phyloP scores from a whole-genome alignment of 768 basidiomycete species.

The Hericium erinaceus region DNA sequence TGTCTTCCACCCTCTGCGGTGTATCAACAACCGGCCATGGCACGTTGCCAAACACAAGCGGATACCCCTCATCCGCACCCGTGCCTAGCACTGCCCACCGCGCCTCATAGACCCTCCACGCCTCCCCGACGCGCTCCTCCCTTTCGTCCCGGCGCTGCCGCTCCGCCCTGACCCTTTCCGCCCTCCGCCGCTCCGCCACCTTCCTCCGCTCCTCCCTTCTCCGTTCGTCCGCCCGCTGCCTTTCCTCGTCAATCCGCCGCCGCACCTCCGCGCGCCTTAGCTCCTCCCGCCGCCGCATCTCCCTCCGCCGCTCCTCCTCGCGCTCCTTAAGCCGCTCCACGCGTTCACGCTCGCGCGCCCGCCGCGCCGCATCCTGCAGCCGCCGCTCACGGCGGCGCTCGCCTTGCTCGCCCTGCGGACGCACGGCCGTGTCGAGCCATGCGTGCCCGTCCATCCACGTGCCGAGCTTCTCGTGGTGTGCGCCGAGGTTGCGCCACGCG shows the following conservation, averaged over 20 bases:
- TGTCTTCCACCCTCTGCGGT: slow-evolving; percentile 34
- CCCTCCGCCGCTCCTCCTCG: background rate
- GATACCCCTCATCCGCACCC: slow-evolving; percentile 15
- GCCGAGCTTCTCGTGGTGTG: background rate
- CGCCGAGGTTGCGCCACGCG: background rate
- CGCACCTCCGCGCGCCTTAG: background rate
- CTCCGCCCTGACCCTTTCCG: background rate
- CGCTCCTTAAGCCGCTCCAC: background rate
- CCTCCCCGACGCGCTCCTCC: slow-evolving; percentile 32
- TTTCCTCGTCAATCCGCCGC: background rate
- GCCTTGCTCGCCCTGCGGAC: background rate
- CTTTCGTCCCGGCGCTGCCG: background rate
- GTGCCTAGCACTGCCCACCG: slow-evolving; percentile 49
- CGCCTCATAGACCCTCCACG: slow-evolving; percentile 57
- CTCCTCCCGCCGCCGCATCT: background rate
- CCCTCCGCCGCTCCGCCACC: background rate
- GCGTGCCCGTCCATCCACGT: background rate
- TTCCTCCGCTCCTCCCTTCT: background rate
- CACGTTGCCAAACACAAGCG: slow-evolving; percentile 48
- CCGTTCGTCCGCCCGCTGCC: background rate
- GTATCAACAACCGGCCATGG: slow-evolving; percentile 58
- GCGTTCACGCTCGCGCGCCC: background rate
- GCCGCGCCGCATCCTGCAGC: background rate
- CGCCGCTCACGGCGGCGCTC: background rate
- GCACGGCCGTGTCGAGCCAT: background rate